A percentile compares a stretch with the other conserved stretches of the same genome.
Conservation (phyloP, 2,329 filamentous ascomycete species). For the Fusarium circinatum region DNA sequence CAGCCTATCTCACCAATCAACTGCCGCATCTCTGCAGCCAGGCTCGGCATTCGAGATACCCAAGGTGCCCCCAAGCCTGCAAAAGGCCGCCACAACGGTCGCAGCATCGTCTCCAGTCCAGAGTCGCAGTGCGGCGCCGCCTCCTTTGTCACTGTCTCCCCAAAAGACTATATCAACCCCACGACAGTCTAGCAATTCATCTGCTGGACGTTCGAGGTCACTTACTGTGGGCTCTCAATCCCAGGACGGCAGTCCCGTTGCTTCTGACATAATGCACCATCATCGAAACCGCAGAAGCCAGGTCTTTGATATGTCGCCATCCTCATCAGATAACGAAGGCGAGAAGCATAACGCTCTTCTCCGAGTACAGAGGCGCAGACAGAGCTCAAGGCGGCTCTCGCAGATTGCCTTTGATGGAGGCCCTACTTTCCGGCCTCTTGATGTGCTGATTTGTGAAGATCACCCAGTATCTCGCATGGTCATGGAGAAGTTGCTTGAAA, state of each 20-base stretch:
- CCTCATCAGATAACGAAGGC: conserved; percentile 96
- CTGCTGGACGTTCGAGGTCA: conserved; percentile 80
- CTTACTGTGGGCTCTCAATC: conserved; percentile 96
- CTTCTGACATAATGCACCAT: conserved; percentile 74
- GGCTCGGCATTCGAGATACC: conserved; percentile 77
- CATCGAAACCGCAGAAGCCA: conserved; percentile 94
- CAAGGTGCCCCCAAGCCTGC: conserved; percentile 67
- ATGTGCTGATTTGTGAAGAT: conserved; percentile 96
- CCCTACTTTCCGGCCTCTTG: conserved; percentile 87
- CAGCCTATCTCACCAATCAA: conserved; percentile 80
- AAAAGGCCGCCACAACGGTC: conserved; percentile 68
- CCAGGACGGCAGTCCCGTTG: conserved; percentile 84
- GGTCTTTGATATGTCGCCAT: conserved; percentile 95
- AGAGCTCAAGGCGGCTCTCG: conserved; percentile 93
- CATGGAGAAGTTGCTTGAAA: conserved; percentile 98
- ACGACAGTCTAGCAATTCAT: conserved; percentile 68
- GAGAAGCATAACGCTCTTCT: conserved; percentile 90
- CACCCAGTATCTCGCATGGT: conserved; percentile 96
- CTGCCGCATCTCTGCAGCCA: conserved; percentile 69
- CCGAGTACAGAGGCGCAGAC: conserved; percentile 91
- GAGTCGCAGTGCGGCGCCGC: conserved; percentile 61
- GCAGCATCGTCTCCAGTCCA: conserved; percentile 69
- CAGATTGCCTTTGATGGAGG: conserved; percentile 87
- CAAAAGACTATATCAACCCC: conserved; percentile 71
- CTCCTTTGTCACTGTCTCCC: conserved; percentile 66